Conservation (phyloP, 495 filamentous ascomycete genomes). For the Lentithecium fluviatile region DNA sequence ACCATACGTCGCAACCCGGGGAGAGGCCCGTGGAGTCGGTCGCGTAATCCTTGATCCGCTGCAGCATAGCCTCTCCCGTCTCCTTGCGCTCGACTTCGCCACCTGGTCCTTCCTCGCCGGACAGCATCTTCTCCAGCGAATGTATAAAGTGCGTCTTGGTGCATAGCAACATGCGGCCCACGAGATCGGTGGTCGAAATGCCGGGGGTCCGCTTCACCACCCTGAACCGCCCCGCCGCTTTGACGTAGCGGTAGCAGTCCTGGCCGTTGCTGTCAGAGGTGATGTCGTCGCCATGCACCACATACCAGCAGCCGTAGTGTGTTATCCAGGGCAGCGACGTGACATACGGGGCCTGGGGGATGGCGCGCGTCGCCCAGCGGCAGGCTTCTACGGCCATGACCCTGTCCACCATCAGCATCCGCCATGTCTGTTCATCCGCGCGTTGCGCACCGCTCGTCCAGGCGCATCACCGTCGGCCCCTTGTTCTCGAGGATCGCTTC, state of each 20-base stretch:
- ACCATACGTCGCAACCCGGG: conserved; percentile 75
- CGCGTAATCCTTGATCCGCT: conserved; percentile 78
- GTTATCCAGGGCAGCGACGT: conserved; percentile 90
- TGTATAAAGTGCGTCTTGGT: conserved; percentile 85
- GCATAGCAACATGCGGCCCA: conserved; percentile 94
- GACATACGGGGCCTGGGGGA: conserved; percentile 90
- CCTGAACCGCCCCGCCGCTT: conserved; percentile 83
- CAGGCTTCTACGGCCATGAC: conserved; percentile 87
- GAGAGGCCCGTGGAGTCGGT: conserved; percentile 73
- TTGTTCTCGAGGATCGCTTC: conserved; percentile 94
- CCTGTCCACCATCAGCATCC: conserved; percentile 40
- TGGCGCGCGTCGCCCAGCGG: conserved; percentile 82
- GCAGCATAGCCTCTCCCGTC: conserved; percentile 60
- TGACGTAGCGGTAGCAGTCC: conserved; percentile 97
- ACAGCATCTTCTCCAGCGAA: conserved; percentile 64
- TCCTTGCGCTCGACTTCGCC: conserved; percentile 62
- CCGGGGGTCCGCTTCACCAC: conserved; percentile 95
- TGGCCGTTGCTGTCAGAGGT: conserved; percentile 80
- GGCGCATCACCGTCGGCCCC: conserved; percentile 94
- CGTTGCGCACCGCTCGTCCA: conserved; percentile 69
- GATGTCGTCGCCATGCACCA: conserved; percentile 90
- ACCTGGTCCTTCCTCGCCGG: conserved; percentile 69
- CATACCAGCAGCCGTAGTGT: conserved; percentile 87
- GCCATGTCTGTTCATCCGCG: neutral
- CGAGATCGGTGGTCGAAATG: conserved; percentile 95